phyloP scores from a whole-genome alignment of 2,329 filamentous ascomycete species.

The Chalara sp. region DNA sequence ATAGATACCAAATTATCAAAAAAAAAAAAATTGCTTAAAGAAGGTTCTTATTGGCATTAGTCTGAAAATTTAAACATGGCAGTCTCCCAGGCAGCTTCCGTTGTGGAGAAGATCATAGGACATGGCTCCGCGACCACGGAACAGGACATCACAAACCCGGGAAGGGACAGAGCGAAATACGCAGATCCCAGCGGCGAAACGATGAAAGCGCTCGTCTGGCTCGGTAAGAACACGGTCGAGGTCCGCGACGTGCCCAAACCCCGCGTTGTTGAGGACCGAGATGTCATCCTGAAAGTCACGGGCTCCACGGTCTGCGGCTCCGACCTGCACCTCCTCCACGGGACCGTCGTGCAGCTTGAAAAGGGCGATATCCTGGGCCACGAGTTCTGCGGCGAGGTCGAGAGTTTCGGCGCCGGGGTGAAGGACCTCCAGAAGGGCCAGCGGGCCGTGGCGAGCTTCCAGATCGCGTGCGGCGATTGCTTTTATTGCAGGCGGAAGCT shows the following conservation, averaged over 20 bases:
- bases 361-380: conserved; percentile 48
- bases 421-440: conserved; percentile 50
- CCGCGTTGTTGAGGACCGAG: conserved; percentile 62
- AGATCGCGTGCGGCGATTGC: conserved; percentile 70
- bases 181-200: too few species aligned
- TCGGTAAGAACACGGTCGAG: conserved; percentile 72
- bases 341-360: conserved; percentile 36
- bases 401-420: conserved; percentile 41
- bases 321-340: conserved; percentile 31
- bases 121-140: conserved; percentile 58
- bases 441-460: conserved; percentile 78
- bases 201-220: conserved; percentile 80
- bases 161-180: conserved; percentile 38
- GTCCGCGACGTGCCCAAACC: conserved; percentile 47
- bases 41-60: too few species aligned
- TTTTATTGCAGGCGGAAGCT: conserved; percentile 74
- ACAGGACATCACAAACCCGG: conserved; percentile 66
- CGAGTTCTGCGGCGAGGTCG: conserved; percentile 45
- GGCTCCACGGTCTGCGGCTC: conserved; percentile 29
- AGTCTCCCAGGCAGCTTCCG: conserved; percentile 58
- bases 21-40: too few species aligned
- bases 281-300: conserved; percentile 75
- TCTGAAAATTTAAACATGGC: conserved; percentile 35
- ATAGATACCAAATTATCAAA: too few species aligned
- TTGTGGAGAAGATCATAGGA: conserved; percentile 60